Evolutionary conservation across 176 grass and related monocot species (phyloP), one percentile per base, ranked within the genome.

Genomic region (Calamus simplicifolius): DNA sequence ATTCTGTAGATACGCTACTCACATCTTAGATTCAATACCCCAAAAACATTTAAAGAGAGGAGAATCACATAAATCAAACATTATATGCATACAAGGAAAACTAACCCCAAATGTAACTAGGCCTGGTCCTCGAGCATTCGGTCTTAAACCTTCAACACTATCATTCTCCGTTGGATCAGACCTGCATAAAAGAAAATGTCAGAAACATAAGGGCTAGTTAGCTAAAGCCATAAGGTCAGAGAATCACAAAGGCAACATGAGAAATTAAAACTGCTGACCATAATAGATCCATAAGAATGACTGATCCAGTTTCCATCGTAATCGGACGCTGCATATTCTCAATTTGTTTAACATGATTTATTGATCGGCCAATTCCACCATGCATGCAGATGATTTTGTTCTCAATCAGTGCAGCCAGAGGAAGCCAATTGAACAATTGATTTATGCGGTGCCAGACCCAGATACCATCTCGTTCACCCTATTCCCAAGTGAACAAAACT

Each of bases 351-450:
- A 98, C 65, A 69, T 98, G 93, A 68, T 98, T 98, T 57, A 98
- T 98, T 43, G 93, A 98, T 30, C 93, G 78, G 18, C 93, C 93
- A 56, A 98, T 98, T 27, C 93, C 93, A 80, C 93, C 93, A 78
- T 98, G 93, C 93, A 98, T 98, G 69, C 93, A 92, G 12, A 98
- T 98, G 73, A 98, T 98, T 74, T 98, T 92, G 72, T 88, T 88
- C 70, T 98, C 93, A 52, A 98, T 92, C 78, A 98, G 59, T 31
- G 93, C 93, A 73, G 93, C 81, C 62, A 92, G 85, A 81, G 93
- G 93, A 67, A 92, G 79, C 93, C 93, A 92, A 76, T 98, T 92
- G 77, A 98, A 98, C 64, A 98, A 69, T 50, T 79, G 80, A 58
- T 92, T 98, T 43, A 98, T 61, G 7, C 93, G 83, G 52, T 98